Evolutionary conservation across 179 eudicot species (phyloP), one percentile per base, ranked within the genome.

Genomic region (Beta corolliflora): DNA sequence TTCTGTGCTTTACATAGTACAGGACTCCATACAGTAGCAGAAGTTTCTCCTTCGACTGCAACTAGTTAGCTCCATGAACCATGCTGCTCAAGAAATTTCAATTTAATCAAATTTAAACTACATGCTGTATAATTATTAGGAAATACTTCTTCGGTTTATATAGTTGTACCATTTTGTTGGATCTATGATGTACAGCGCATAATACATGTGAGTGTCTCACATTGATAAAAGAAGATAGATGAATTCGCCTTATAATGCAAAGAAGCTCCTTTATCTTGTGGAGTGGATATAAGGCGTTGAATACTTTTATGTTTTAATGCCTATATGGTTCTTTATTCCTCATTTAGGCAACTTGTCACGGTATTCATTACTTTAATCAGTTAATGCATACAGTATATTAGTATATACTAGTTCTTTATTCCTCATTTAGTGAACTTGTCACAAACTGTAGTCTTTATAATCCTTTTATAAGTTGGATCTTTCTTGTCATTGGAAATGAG

Each of bases 11-110:
- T 94, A 80, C 88, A 92, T 19, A 95, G 88, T 65, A 91, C 99
- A 63, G 99, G 99, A 71, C 94, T 95, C 97, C 98, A 95, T 94
- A 94, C 91, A 54, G 98, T 91, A 77, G 92, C 97, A 68, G 68
- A 66, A 9, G 80, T 69, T 83, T 92, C 83, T 75, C 91, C 91
- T 77, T 95, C 98, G 53, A 79, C 95, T 64, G 89, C 78, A 50
- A 89, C 64, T 8, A 97, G 99, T 83, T 89, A 44, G 71, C 87
- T 84, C 99, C 99, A 95, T 75, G 5, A 11, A 81, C 97, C 97
- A 88, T 92, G 91, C 98, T 46, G 50, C 86, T 50, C 50, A 45
- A 41, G 52, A 60, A 71, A 59, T 5, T 2, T 18, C 5, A 45
- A 21, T 23, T 46, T 56, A 14, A 5, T 56, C 60, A 56, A 14